A percentile compares a stretch with the other conserved stretches of the same genome.
Evolutionary conservation across 345 rosid species (phyloP).

Genomic region (Euclidium syriacum): DNA sequence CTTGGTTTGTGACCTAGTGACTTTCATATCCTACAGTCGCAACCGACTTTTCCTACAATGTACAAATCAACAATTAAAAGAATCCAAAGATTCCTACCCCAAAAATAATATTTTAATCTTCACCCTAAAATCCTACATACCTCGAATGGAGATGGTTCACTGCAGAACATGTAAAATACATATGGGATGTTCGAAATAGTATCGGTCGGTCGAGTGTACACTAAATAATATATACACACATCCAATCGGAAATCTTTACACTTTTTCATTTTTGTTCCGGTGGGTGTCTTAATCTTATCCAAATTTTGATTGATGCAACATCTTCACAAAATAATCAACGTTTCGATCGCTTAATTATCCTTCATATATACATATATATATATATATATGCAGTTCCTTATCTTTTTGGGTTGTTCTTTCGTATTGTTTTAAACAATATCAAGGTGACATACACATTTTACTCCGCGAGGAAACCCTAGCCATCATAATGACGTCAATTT

Average conservation of each 20-base stretch:
- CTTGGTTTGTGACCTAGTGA: no score
- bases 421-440: constrained; percentile 18
- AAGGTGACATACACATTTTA: constrained; percentile 15
- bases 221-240: background rate
- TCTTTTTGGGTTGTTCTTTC: constrained; percentile 24
- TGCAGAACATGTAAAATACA: no score
- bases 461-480: constrained; percentile 9
- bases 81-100: no score
- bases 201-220: no score
- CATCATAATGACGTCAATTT: constrained; percentile 10
- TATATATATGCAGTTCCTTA: constrained; percentile 4
- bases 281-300: constrained; percentile 27
- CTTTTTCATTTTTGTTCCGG: background rate
- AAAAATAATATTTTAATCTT: no score
- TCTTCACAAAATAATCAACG: constrained; percentile 10
- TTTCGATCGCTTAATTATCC: background rate
- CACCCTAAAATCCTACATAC: no score
- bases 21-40: no score
- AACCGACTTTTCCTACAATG: no score
- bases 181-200: no score
- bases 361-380: constrained; percentile 15
- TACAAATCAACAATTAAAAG: no score
- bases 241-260: background rate
- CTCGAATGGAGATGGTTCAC: no score
- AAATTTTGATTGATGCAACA: constrained; percentile 13